These are phyloP conservation scores for Aspergillus novofumigatus DNA, from an alignment of 2,329 filamentous ascomycete genomes.

Conservation along the genomic window DNA sequence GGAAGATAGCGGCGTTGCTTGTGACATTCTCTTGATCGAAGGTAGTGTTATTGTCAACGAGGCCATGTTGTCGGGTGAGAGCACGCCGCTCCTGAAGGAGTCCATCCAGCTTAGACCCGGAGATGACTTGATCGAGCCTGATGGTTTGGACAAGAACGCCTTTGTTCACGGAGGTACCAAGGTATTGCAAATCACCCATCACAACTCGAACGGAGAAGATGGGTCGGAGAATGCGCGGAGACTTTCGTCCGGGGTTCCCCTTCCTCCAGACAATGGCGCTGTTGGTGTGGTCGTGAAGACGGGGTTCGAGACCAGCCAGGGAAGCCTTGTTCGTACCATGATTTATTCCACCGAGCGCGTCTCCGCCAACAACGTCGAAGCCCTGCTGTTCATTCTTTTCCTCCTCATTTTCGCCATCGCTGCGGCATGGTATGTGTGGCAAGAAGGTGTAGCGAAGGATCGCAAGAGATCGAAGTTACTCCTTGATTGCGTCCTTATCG, in stretches of 20 bases:
- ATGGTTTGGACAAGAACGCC: constrained; percentile 92
- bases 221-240: constrained; percentile 53
- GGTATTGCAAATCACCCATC: constrained; percentile 90
- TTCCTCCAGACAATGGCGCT: constrained; percentile 89
- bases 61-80: constrained; percentile 98
- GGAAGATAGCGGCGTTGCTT: constrained; percentile 94
- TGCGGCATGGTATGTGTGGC: constrained; percentile 98
- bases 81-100: constrained; percentile 93
- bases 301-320: constrained; percentile 97
- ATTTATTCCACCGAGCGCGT: constrained; percentile 99
- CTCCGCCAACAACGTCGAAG: constrained; percentile 96
- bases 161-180: constrained; percentile 98
- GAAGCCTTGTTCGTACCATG: constrained; percentile 96
- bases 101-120: constrained; percentile 85
- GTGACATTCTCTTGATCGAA: constrained; percentile 93
- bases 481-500: constrained; percentile 93
- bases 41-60: constrained; percentile 98
- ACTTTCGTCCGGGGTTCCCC: constrained; percentile 69
- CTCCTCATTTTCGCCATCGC: constrained; percentile 93
- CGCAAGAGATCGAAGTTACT: constrained; percentile 96
- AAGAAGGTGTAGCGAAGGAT: constrained; percentile 89
- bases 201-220: constrained; percentile 66
- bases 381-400: constrained; percentile 96
- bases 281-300: constrained; percentile 95
- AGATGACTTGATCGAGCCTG: constrained; percentile 75